A percentile compares a stretch with the other conserved stretches of the same genome.
These are phyloP conservation scores for Sisymbrium irio DNA, from an alignment of 345 rosid species.

Conservation along the genomic window DNA sequence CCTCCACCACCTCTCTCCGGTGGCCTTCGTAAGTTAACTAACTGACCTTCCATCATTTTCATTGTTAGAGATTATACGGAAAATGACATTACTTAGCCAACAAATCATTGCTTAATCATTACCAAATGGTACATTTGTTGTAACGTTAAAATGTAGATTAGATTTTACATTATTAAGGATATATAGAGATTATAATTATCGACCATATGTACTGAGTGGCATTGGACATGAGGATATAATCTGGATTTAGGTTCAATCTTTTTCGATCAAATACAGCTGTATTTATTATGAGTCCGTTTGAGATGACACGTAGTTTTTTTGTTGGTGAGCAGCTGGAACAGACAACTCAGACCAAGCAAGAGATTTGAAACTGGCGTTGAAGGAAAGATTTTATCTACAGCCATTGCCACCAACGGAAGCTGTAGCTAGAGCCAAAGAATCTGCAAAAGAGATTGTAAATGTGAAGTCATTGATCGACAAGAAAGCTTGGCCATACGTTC, in stretches of 20 bases:
- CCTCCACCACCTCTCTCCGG: conserved; percentile 93
- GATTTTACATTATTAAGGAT: no score
- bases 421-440: conserved; percentile 74
- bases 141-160: neutral
- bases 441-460: conserved; percentile 72
- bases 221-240: no score
- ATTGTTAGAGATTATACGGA: neutral
- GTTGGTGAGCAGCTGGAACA: conserved; percentile 72
- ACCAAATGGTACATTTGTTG: neutral
- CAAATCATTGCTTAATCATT: no score
- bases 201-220: no score
- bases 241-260: no score
- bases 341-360: conserved; percentile 82
- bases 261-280: no score
- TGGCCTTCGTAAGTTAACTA: conserved; percentile 71
- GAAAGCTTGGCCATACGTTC: conserved; percentile 92
- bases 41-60: neutral
- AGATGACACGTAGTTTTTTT: neutral
- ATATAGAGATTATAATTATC: no score
- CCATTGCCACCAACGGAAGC: conserved; percentile 66
- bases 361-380: conserved; percentile 53
- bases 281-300: no score
- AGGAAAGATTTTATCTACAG: conserved; percentile 70
- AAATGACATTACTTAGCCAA: no score
- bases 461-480: conserved; percentile 78